A percentile compares a stretch with the other conserved stretches of the same genome.
Conservation (phyloP, 768 basidiomycete genomes). For the Rubroboletus satanas region DNA sequence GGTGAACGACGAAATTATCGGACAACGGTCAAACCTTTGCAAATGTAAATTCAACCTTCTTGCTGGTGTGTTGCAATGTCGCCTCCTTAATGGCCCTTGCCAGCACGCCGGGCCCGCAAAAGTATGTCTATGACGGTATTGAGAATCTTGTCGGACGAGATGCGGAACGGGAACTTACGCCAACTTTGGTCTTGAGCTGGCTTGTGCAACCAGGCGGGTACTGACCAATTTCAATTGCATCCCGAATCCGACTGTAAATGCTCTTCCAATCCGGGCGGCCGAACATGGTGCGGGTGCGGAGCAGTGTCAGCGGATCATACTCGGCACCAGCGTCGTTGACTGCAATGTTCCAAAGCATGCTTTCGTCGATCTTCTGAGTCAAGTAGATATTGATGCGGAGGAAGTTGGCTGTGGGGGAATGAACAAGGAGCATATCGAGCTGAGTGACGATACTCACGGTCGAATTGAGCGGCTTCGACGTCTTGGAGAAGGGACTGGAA, state of each 20-base stretch:
- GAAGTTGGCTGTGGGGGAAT: slow-evolving; percentile 68
- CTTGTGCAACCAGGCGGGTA: slow-evolving; percentile 78
- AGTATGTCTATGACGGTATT: slow-evolving; percentile 59
- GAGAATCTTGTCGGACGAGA: background rate
- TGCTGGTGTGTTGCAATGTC: slow-evolving; percentile 48
- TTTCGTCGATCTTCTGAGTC: slow-evolving; percentile 79
- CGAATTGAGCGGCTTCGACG: slow-evolving; percentile 83
- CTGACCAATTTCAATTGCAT: slow-evolving; percentile 76
- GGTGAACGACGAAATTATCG: background rate
- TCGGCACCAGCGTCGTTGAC: slow-evolving; percentile 83
- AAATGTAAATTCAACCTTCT: slow-evolving; percentile 70
- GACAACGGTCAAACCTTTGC: slow-evolving; percentile 58
- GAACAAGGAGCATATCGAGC: slow-evolving; percentile 3
- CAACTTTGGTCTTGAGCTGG: slow-evolving; percentile 80
- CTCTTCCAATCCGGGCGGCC: slow-evolving; percentile 88
- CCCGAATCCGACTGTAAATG: slow-evolving; percentile 71
- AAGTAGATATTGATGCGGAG: slow-evolving; percentile 89
- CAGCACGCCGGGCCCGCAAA: slow-evolving; percentile 77
- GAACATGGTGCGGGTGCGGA: slow-evolving; percentile 85
- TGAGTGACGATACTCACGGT: slow-evolving; percentile 55
- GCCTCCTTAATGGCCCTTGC: slow-evolving; percentile 77
- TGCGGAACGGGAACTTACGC: slow-evolving; percentile 45
- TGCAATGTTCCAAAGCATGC: slow-evolving; percentile 90
- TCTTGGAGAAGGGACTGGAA: slow-evolving; percentile 87
- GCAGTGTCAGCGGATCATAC: slow-evolving; percentile 85